phyloP scores from a whole-genome alignment of 2,329 filamentous ascomycete genomes.

The Magnaporthiopsis poae region DNA sequence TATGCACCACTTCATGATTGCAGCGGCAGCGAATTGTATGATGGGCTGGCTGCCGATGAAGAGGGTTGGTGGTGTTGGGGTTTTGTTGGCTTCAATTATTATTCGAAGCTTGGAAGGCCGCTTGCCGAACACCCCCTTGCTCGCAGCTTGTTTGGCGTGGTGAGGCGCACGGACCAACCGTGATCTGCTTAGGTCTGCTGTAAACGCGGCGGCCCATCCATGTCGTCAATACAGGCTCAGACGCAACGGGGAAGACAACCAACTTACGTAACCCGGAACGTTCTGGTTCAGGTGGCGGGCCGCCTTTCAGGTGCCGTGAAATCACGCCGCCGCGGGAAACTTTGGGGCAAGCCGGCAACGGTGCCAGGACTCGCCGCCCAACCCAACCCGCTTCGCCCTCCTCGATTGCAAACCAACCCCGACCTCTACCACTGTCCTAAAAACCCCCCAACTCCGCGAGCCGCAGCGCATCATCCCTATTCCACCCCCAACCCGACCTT shows the following conservation, averaged over 20 bases:
- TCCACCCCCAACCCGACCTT: not conserved
- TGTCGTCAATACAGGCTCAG: not conserved
- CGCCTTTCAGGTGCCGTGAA: not conserved
- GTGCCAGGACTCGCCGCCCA: not conserved
- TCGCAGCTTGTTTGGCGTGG: not conserved
- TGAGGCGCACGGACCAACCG: not conserved
- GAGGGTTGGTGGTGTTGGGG: not conserved
- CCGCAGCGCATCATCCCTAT: not conserved
- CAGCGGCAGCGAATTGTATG: not conserved
- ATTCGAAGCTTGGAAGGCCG: not conserved
- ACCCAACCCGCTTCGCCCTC: not conserved
- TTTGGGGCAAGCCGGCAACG: not conserved
- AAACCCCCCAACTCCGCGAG: too few relatives aligned
- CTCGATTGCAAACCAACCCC: too few relatives aligned
- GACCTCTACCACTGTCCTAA: not conserved
- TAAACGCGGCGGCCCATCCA: not conserved
- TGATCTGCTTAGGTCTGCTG: too few relatives aligned
- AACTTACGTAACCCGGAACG: not conserved
- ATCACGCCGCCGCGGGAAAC: not conserved
- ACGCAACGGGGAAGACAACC: not conserved
- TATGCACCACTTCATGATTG: constrained; percentile 7
- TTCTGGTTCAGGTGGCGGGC: not conserved
- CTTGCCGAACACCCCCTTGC: not conserved
- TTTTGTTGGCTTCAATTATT: not conserved
- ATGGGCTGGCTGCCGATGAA: not conserved